Percentiles rank a stretch among this genome's conserved stretches.
Conservation (phyloP, 2,329 filamentous ascomycete species). For the Albophoma yamanashiensis region DNA sequence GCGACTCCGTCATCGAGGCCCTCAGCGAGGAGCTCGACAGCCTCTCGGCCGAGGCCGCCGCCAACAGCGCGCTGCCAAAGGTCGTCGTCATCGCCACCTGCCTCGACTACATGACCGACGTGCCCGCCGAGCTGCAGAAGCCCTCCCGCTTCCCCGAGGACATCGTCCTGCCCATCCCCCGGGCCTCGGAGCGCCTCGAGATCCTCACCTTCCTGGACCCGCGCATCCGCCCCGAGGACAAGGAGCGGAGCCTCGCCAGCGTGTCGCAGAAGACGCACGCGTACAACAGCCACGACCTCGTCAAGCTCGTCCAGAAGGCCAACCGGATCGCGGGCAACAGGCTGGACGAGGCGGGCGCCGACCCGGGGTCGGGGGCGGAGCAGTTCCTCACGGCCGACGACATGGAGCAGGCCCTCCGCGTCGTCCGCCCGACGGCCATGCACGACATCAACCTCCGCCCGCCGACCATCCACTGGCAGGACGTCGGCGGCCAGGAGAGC, state of each 20-base stretch:
- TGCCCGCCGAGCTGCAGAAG: slow-evolving; percentile 59
- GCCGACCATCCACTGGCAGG: slow-evolving; percentile 73
- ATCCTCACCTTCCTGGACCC: slow-evolving; percentile 56
- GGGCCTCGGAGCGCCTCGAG: slow-evolving; percentile 56
- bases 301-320: slow-evolving; percentile 41
- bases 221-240: slow-evolving; percentile 33
- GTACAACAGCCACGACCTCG: slow-evolving; percentile 70
- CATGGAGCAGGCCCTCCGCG: slow-evolving; percentile 53
- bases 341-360: slow-evolving; percentile 9
- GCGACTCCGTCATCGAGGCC: slow-evolving; percentile 36
- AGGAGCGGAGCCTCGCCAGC: slow-evolving; percentile 41
- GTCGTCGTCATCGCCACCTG: slow-evolving; percentile 70
- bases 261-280: slow-evolving; percentile 74
- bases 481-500: slow-evolving; percentile 75
- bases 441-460: slow-evolving; percentile 82
- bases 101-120: slow-evolving; percentile 55
- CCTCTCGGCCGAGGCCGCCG: slow-evolving; percentile 30
- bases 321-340: slow-evolving; percentile 15
- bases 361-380: slow-evolving; percentile 6
- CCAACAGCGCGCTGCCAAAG: slow-evolving; percentile 30
- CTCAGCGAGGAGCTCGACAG: slow-evolving; percentile 46
- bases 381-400: slow-evolving; percentile 33
- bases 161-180: slow-evolving; percentile 68
- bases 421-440: slow-evolving; percentile 75
- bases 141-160: slow-evolving; percentile 54